Evolutionary conservation across 129 eudicot genomes (phyloP).

Genomic region (Centella asiatica): DNA sequence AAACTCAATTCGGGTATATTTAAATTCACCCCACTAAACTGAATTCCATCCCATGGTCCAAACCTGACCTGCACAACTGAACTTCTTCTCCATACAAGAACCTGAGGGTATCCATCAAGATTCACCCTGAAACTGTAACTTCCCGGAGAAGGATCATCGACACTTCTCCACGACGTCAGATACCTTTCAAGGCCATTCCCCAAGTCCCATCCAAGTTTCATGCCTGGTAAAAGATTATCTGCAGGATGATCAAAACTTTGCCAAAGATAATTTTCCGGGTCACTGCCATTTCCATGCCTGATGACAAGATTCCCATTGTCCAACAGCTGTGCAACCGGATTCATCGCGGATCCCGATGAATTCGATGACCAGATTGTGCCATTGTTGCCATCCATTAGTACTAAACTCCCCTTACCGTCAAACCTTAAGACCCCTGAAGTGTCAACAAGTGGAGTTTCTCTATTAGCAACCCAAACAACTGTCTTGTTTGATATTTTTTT

Average conservation of each 20-base stretch:
- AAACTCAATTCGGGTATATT: conserved; percentile 5
- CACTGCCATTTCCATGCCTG: conserved; percentile 8
- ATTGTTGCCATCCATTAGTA: background rate
- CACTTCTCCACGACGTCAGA: conserved; percentile 22
- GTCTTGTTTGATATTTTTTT: background rate
- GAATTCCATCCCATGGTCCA: conserved; percentile 27
- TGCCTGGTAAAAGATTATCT: conserved; percentile 22
- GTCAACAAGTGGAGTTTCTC: conserved; percentile 21
- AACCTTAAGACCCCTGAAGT: conserved; percentile 21
- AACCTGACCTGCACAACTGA: background rate
- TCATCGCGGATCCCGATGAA: background rate
- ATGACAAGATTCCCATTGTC: conserved; percentile 25
- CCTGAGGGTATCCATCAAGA: conserved; percentile 20
- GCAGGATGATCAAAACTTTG: conserved; percentile 26
- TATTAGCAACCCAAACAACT: conserved; percentile 31
- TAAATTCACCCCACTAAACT: conserved; percentile 4
- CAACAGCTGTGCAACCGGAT: conserved; percentile 13
- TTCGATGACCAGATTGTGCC: conserved; percentile 14
- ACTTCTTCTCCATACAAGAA: conserved; percentile 5
- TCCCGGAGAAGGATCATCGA: conserved; percentile 26
- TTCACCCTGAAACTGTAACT: conserved; percentile 7
- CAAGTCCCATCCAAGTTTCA: conserved; percentile 22
- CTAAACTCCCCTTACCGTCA: conserved; percentile 1
- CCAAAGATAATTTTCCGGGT: conserved; percentile 15
- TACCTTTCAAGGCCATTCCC: conserved; percentile 13